phyloP scores from a whole-genome alignment of 352 stramenopile genomes.

The Saprolegnia parasitica region DNA sequence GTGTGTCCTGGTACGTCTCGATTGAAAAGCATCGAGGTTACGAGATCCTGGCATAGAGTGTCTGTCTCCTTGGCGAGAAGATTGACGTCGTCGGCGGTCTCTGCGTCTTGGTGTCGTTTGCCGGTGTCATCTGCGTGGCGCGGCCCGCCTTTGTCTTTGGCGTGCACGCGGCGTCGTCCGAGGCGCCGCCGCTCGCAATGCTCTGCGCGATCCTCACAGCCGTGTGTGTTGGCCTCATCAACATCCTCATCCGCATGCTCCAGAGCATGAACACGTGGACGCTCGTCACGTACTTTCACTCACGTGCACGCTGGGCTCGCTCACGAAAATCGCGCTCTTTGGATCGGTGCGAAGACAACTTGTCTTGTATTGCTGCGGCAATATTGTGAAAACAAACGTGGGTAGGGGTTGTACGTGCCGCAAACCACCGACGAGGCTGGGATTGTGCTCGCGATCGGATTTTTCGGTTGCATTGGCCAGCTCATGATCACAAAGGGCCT shows the following conservation, averaged over 20 bases:
- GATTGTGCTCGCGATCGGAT: slow-evolving; percentile 39
- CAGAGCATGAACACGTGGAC: slow-evolving; percentile 42
- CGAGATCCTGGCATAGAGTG: no score
- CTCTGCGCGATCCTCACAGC: slow-evolving; percentile 41
- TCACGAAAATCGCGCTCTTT: slow-evolving; percentile 17
- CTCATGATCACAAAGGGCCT: slow-evolving; percentile 55
- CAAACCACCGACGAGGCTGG: slow-evolving; percentile 35
- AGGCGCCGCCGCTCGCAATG: slow-evolving; percentile 35
- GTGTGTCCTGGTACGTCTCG: slow-evolving; percentile 54
- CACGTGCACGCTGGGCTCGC: slow-evolving; percentile 37
- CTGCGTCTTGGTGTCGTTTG: slow-evolving; percentile 44
- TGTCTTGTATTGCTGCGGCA: not conserved
- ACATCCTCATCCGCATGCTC: slow-evolving; percentile 54
- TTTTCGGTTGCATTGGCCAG: slow-evolving; percentile 49
- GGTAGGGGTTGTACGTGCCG: slow-evolving; percentile 26
- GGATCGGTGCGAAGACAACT: not conserved
- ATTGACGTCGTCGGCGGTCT: slow-evolving; percentile 46
- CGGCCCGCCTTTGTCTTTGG: slow-evolving; percentile 48
- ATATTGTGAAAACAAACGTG: slow-evolving; percentile 9
- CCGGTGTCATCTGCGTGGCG: slow-evolving; percentile 53
- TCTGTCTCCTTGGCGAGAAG: slow-evolving; percentile 42
- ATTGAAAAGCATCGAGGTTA: no score
- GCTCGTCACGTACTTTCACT: slow-evolving; percentile 50
- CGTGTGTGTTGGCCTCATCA: slow-evolving; percentile 45
- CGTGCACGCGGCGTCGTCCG: not conserved